Base-by-base conservation (phyloP, 306 rosid species). In the Malus orientalis region DNA sequence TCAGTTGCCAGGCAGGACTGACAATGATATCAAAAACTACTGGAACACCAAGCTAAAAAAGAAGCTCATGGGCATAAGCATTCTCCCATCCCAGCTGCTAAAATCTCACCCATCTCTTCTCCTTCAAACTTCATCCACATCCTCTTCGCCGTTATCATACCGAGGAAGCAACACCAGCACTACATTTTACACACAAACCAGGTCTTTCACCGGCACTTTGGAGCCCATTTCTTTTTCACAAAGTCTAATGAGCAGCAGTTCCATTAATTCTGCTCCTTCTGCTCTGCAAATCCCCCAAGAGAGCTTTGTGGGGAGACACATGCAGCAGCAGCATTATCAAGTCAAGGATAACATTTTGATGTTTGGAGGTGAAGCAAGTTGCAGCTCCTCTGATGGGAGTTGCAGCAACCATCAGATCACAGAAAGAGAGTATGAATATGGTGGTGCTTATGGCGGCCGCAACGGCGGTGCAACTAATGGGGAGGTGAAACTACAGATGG, bases 11-110 rank as follows among this genome's bases (percentile, higher is more conserved):
- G 96, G 97, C 3, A 87, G 98, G 74, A 94, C 98, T 7, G 98
- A 94, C 81, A 94, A 94, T 77, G 97, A 94, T 72, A 88, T 94
- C 36, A 94, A 94, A 83, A 94, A 94, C 82, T 89, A 94, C 65
- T 94, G 98, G 98, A 94, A 94, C 91, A 91, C 97, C n/a, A 91
- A 90, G 79, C 96, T 94, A 6, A 94, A 90, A 93, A 94, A 91
- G 84, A 94, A 91, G 74, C 73, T 86, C 47, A 82, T 87, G 85
- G 71, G 75, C 70, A 67, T 74, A 63, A 79, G 79, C 74, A 4
- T 61, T 27, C 66, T 4, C 60, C 77, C 77, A 71, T 19, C 85
- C 53, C 88, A 80, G 9, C 62, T 58, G 70, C 12, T 42, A 42
- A 87, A 84, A 18, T 49, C 79, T 74, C 86, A 76, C n/a, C 12